These are phyloP conservation scores for Blastocystis hominis DNA, from an alignment of 352 stramenopile species.

Conservation along the genomic window DNA sequence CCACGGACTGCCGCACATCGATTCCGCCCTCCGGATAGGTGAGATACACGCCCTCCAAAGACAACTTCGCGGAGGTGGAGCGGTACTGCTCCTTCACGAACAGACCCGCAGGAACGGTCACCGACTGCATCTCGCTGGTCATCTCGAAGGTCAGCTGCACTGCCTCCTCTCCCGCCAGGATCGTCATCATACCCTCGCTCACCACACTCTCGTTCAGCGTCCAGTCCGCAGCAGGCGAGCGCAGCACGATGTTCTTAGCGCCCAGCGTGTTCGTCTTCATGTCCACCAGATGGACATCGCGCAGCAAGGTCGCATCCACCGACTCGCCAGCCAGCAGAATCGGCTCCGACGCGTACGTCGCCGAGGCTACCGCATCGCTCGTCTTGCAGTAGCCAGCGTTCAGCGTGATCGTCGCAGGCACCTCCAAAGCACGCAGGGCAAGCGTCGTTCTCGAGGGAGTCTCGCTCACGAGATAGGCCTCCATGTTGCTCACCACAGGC, in stretches of 20 bases:
- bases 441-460: not conserved
- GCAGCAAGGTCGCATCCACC: not conserved
- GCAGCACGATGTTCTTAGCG: not conserved
- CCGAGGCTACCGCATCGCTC: not conserved
- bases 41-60: not conserved
- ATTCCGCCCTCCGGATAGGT: not conserved
- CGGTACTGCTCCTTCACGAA: not conserved
- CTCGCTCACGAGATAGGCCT: not conserved
- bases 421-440: not conserved
- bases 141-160: not conserved
- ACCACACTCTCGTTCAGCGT: not conserved
- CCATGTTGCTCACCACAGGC: not conserved
- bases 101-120: not conserved
- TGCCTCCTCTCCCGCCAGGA: not conserved
- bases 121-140: not conserved
- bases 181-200: not conserved
- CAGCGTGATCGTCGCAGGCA: not conserved
- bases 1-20: not conserved
- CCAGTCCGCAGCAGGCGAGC: not conserved
- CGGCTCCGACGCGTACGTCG: not conserved
- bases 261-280: not conserved
- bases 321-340: not conserved
- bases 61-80: not conserved
- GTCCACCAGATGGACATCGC: not conserved
- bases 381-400: not conserved